Conservation (phyloP, 176 grass and related monocot species). For the barley (Hordeum vulgare) region MorexV3_pseudomolecules_assembly NC_058520.1:117669014-117669513, state of each 20-base stretch:
- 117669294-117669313: background rate
- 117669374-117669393: background rate
- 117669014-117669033: background rate
- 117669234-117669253: slow-evolving; percentile 23
- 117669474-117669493: background rate
- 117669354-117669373: background rate
- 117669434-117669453: background rate
- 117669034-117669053: background rate
- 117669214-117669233: background rate
- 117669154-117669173: slow-evolving; percentile 24
- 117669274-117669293: slow-evolving; percentile 43
- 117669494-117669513: slow-evolving; percentile 15
- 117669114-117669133: background rate
- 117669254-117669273: slow-evolving; percentile 29
- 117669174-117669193: background rate
- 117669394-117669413: background rate
- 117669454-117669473: background rate
- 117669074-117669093: background rate
- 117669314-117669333: background rate
- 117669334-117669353: background rate
- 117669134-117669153: background rate
- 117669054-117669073: background rate
- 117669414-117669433: background rate
- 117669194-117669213: background rate
- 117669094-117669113: background rate